These are phyloP conservation scores for Melanopsichium pennsylvanicum DNA, from an alignment of 1,284 basidiomycete species.

Conservation along the genomic window DNA sequence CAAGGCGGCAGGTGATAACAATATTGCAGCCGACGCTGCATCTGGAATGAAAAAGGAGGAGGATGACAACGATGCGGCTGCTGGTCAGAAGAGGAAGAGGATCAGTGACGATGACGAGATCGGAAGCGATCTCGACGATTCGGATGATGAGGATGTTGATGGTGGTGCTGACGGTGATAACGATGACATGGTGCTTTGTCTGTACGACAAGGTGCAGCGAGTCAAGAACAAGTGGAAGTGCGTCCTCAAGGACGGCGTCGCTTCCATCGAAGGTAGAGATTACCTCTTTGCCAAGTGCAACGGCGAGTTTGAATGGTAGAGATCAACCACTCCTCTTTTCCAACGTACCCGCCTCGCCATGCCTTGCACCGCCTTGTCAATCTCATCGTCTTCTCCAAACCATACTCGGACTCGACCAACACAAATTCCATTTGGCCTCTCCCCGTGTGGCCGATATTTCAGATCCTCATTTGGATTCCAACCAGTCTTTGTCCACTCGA, in stretches of 20 bases:
- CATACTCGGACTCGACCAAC: no score
- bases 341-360: no score
- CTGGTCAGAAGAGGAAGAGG: conserved; percentile 59
- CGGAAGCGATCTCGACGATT: conserved; percentile 94
- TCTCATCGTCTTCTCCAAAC: no score
- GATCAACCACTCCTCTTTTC: no score
- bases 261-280: conserved; percentile 94
- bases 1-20: conserved; percentile 8
- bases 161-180: conserved; percentile 68
- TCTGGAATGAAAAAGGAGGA: conserved; percentile 11
- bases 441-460: no score
- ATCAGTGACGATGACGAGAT: conserved; percentile 78
- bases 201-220: conserved; percentile 97
- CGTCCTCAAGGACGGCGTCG: conserved; percentile 97
- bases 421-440: no score
- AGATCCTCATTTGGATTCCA: no score
- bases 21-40: conserved; percentile 3
- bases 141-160: conserved; percentile 73
- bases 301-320: conserved; percentile 58
- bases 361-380: no score
- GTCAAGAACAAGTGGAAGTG: conserved; percentile 99
- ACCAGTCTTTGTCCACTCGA: no score
- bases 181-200: conserved; percentile 93
- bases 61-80: conserved; percentile 24
- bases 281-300: conserved; percentile 96